Evolutionary conservation across 164 flowering plant genomes (phyloP).

Genomic region (Stephania yunnanensis): DNA sequence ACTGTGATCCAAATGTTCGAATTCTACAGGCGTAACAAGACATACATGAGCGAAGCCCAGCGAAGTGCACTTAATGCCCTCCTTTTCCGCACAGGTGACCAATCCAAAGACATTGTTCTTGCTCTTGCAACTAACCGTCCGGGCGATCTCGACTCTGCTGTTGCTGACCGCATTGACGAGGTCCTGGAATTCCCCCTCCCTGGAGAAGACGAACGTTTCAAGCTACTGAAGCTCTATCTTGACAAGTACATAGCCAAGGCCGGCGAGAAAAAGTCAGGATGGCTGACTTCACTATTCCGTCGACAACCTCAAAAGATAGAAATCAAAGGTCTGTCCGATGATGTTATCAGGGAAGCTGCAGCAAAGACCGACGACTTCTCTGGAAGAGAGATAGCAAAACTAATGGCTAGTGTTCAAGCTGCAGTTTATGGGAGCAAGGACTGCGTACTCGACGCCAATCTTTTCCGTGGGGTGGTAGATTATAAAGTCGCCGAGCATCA

Average conservation of each 20-base stretch:
- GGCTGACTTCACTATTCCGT: slow-evolving; percentile 40
- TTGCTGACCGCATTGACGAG: slow-evolving; percentile 89
- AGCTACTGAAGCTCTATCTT: slow-evolving; percentile 78
- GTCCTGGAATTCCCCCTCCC: slow-evolving; percentile 90
- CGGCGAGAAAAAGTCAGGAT: slow-evolving; percentile 57
- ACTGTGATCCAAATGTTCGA: neutral
- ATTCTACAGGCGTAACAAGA: slow-evolving; percentile 82
- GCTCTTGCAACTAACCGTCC: slow-evolving; percentile 98
- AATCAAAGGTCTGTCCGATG: slow-evolving; percentile 74
- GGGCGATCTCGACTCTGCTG: slow-evolving; percentile 95
- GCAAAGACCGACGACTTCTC: slow-evolving; percentile 85
- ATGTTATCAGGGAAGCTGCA: slow-evolving; percentile 74
- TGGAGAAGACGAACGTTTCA: slow-evolving; percentile 79
- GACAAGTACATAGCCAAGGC: slow-evolving; percentile 81
- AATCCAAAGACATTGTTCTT: slow-evolving; percentile 92
- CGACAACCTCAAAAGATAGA: slow-evolving; percentile 67
- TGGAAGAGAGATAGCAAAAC: slow-evolving; percentile 92
- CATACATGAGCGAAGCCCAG: slow-evolving; percentile 98
- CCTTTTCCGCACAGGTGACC: slow-evolving; percentile 93
- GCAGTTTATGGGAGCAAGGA: slow-evolving; percentile 86
- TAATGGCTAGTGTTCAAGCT: slow-evolving; percentile 96
- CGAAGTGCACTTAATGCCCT: slow-evolving; percentile 97
- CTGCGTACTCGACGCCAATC: slow-evolving; percentile 62
- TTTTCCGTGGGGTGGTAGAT: slow-evolving; percentile 92
- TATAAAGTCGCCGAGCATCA: slow-evolving; percentile 95